Conservation (phyloP, 148 eudicot genomes). For the Rheum nobile region DNA sequence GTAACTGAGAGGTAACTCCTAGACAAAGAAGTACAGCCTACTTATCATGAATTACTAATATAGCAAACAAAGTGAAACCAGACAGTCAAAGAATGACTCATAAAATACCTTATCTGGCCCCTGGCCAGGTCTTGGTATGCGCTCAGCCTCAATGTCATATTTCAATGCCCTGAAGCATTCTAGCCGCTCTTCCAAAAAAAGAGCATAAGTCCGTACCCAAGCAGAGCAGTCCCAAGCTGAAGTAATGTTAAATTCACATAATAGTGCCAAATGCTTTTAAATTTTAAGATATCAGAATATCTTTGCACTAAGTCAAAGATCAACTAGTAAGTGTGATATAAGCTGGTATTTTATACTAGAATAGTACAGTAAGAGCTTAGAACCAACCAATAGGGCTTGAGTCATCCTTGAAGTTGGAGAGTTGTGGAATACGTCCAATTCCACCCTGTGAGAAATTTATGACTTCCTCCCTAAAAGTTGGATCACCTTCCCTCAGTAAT, state of each 20-base stretch:
- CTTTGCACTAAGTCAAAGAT: neutral
- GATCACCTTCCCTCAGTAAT: slow-evolving; percentile 89
- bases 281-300: neutral
- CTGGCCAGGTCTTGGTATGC: slow-evolving; percentile 67
- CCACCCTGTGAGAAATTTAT: slow-evolving; percentile 73
- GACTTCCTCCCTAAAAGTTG: slow-evolving; percentile 89
- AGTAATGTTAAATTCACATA: slow-evolving; percentile 5
- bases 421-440: slow-evolving; percentile 58
- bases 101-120: slow-evolving; percentile 81
- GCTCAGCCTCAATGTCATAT: slow-evolving; percentile 97
- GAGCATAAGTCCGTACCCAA: slow-evolving; percentile 92
- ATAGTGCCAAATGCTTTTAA: neutral
- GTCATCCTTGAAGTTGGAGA: slow-evolving; percentile 95
- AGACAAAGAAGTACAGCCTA: neutral
- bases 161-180: slow-evolving; percentile 82
- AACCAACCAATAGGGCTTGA: slow-evolving; percentile 79
- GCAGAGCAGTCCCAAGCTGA: slow-evolving; percentile 98
- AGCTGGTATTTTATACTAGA: neutral
- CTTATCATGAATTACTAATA: neutral
- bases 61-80: neutral
- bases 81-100: neutral
- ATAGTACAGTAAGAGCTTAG: neutral
- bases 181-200: slow-evolving; percentile 87
- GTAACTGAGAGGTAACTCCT: neutral
- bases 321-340: neutral